phyloP scores from a whole-genome alignment of 202 grass and related monocot genomes.

The Schoenoplectus tabernaemontani region DNA sequence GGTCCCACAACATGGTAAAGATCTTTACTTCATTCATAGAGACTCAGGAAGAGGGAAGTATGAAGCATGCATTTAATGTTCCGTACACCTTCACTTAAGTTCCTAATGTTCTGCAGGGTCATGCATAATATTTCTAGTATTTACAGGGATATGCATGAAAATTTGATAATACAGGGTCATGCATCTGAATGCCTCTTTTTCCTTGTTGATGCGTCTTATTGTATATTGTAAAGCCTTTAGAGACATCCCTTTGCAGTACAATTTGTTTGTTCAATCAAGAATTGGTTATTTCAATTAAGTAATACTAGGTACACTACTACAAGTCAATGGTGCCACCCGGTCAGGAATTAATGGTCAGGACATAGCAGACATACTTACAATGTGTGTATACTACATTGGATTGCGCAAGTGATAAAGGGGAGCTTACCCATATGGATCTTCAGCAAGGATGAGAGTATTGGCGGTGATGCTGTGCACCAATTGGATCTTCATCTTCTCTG shows the following conservation, averaged over 20 bases:
- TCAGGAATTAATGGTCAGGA: background rate
- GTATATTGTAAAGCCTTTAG: background rate
- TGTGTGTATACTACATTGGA: conserved; percentile 17
- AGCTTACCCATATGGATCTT: conserved; percentile 79
- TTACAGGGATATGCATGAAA: background rate
- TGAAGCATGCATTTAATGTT: background rate
- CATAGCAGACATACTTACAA: conserved; percentile 10
- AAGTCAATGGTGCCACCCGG: background rate
- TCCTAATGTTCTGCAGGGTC: background rate
- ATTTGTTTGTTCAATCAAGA: background rate
- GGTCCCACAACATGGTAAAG: background rate
- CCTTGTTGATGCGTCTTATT: background rate
- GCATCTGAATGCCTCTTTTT: background rate
- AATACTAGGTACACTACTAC: background rate
- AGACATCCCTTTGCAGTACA: background rate
- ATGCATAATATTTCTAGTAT: background rate
- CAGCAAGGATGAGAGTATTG: conserved; percentile 40
- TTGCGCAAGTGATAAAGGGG: background rate
- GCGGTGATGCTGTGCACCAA: conserved; percentile 48
- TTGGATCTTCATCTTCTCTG: conserved; percentile 41
- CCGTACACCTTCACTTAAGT: background rate
- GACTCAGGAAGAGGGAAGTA: background rate
- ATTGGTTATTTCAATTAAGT: background rate
- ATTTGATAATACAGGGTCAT: background rate
- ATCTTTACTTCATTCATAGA: background rate